These are phyloP conservation scores for Prunella vulgaris DNA, from an alignment of 257 asterid genomes.

Conservation along the genomic window DNA sequence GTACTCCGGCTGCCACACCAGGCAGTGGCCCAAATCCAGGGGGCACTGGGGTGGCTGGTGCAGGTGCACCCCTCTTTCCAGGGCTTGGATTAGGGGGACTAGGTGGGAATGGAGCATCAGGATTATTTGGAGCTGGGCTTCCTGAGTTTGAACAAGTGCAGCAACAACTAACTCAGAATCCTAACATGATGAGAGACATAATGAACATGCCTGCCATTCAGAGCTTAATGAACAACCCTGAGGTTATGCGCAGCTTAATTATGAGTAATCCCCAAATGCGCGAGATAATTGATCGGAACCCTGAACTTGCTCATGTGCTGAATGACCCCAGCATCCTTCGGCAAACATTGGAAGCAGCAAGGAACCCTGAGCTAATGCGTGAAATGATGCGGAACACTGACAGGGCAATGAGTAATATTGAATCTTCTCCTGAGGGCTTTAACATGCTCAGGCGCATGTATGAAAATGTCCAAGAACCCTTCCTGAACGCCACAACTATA, in stretches of 20 bases:
- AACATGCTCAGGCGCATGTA: slow-evolving; percentile 75
- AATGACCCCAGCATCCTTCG: slow-evolving; percentile 58
- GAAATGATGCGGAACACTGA: slow-evolving; percentile 66
- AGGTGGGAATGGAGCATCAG: slow-evolving; percentile 44
- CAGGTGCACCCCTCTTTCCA: slow-evolving; percentile 44
- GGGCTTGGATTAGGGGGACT: slow-evolving; percentile 45
- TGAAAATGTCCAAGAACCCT: slow-evolving; percentile 64
- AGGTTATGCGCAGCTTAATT: slow-evolving; percentile 52
- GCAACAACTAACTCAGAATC: slow-evolving; percentile 55
- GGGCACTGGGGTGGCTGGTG: slow-evolving; percentile 38
- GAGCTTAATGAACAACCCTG: slow-evolving; percentile 58
- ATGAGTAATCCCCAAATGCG: slow-evolving; percentile 74
- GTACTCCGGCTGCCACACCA: slow-evolving; percentile 28
- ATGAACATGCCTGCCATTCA: slow-evolving; percentile 59
- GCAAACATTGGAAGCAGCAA: slow-evolving; percentile 58
- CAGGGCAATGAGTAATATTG: slow-evolving; percentile 66
- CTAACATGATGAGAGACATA: slow-evolving; percentile 59
- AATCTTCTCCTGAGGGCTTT: slow-evolving; percentile 71
- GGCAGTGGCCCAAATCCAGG: slow-evolving; percentile 32
- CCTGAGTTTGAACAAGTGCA: slow-evolving; percentile 61
- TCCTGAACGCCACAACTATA: slow-evolving; percentile 52
- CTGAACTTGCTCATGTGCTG: slow-evolving; percentile 60
- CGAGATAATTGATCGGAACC: slow-evolving; percentile 62
- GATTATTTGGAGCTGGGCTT: slow-evolving; percentile 57
- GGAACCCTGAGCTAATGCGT: slow-evolving; percentile 68